Evolutionary conservation across 495 filamentous ascomycete genomes (phyloP), one percentile per base, ranked within the genome.

Genomic region (Beverwykella pulmonaria): DNA sequence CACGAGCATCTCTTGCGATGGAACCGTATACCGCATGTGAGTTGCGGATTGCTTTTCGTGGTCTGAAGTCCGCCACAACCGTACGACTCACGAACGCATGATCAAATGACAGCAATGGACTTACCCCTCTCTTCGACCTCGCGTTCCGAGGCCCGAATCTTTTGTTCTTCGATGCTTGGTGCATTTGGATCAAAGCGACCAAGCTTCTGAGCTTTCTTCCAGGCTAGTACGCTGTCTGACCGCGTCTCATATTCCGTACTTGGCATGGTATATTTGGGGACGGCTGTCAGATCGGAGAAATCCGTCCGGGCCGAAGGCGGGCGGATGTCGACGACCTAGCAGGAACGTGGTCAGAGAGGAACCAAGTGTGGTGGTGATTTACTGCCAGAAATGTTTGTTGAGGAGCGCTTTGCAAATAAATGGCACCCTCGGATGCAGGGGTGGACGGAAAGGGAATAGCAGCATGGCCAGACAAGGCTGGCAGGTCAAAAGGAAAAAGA

Each of bases 121-220:
- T 71, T 64, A 76, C 90, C 84, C 71, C 87, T 83, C 68, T 81
- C 79, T 58, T 81, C 79, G 53, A 95, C 79, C 73, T 95, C 91
- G 36, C 77, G 78, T 58, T 82, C 79, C 62, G 89, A 82, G 27
- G 85, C 87, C 50, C 80, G 79, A 41, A 90, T 82, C 74, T 90
- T 92, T 61, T 88, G 84, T 59, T 86, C 82, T 69, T 92, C 86
- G 23, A 75, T 62, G 53, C 47, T 71, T 20, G 90, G 87, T 6
- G 92, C 90, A 70, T 84, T 83, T 2, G 94, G 94, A 74, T 97
- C 92, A 78, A 98, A 98, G 29, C 94, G 92, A 39, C 94, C 94
- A 23, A 98, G 83, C 71, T 96, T 91, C 70, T 96, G 87, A 22
- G 86, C 82, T 77, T 89, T 91, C 80, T 98, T 98, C 91, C 91